phyloP scores from a whole-genome alignment of 768 basidiomycete genomes.

The Mrakia gelida region DNA sequence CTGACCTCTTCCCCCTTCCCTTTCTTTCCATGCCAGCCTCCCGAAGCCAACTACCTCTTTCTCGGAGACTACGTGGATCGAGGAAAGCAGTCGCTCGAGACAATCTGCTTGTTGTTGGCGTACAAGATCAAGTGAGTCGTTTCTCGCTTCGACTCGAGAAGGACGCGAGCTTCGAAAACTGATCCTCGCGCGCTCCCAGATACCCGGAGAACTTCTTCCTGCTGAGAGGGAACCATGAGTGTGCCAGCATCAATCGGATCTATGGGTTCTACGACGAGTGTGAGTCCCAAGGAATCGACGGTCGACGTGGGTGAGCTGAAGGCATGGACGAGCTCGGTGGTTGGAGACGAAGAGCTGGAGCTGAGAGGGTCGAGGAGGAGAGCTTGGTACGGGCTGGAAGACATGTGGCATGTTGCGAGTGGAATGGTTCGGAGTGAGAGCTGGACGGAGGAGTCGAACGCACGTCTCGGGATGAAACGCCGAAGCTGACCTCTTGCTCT shows the following conservation, averaged over 20 bases:
- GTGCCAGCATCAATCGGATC: slow-evolving; percentile 33
- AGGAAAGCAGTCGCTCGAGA: slow-evolving; percentile 36
- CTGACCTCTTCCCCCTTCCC: not conserved
- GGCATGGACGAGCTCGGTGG: too few species aligned
- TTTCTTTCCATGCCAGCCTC: slow-evolving; percentile 24
- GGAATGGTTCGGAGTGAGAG: too few species aligned
- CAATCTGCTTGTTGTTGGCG: slow-evolving; percentile 34
- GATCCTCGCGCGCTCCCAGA: too few species aligned
- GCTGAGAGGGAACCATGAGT: slow-evolving; percentile 34
- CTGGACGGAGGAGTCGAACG: too few species aligned
- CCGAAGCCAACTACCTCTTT: slow-evolving; percentile 35
- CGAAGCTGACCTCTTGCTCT: not conserved
- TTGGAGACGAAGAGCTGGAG: too few species aligned
- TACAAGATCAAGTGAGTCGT: slow-evolving; percentile 37
- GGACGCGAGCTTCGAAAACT: too few species aligned
- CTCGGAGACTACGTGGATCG: slow-evolving; percentile 35
- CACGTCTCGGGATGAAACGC: too few species aligned
- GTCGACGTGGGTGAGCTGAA: too few species aligned
- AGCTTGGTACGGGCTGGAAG: too few species aligned
- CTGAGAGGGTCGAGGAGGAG: not conserved
- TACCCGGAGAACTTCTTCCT: slow-evolving; percentile 37
- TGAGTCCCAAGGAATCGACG: not conserved
- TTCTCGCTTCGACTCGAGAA: too few species aligned
- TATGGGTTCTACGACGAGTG: slow-evolving; percentile 36
- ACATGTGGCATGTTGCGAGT: too few species aligned